A percentile compares a stretch with the other conserved stretches of the same genome.
These are phyloP conservation scores for Akebia trifoliata DNA, from an alignment of 164 flowering plant species.

Conservation along the genomic window DNA sequence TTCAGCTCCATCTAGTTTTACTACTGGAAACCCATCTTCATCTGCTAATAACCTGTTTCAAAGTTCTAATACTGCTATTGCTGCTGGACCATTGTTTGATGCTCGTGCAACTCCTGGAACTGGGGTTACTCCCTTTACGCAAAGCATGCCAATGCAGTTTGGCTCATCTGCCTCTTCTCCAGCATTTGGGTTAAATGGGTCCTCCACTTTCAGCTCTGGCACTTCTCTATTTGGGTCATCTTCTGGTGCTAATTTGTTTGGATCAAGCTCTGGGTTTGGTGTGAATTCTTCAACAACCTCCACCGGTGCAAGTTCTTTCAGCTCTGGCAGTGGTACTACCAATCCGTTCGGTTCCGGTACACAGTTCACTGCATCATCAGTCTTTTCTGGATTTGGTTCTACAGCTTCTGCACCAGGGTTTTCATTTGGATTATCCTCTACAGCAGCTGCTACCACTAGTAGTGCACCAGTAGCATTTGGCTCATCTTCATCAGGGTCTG, in stretches of 20 bases:
- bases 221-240: constrained; percentile 35
- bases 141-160: constrained; percentile 37
- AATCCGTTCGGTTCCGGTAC: constrained; percentile 34
- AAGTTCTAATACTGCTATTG: constrained; percentile 24
- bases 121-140: constrained; percentile 25
- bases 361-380: constrained; percentile 27
- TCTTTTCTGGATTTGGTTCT: constrained; percentile 31
- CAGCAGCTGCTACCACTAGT: constrained; percentile 24
- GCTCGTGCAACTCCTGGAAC: constrained; percentile 29
- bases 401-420: constrained; percentile 33
- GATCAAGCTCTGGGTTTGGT: constrained; percentile 33
- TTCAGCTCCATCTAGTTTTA: constrained; percentile 20
- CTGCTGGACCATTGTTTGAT: constrained; percentile 27
- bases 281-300: constrained; percentile 31
- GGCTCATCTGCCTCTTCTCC: constrained; percentile 47
- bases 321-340: constrained; percentile 13
- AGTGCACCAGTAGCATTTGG: constrained; percentile 32
- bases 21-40: constrained; percentile 17
- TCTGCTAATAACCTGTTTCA: constrained; percentile 28
- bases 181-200: constrained; percentile 32
- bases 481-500: constrained; percentile 37
- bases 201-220: constrained; percentile 33
- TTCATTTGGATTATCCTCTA: constrained; percentile 42
- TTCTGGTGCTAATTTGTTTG: constrained; percentile 29
- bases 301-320: constrained; percentile 14